Evolutionary conservation across 2,329 filamentous ascomycete species (phyloP).

Genomic region (Coleophoma cylindrospora): DNA sequence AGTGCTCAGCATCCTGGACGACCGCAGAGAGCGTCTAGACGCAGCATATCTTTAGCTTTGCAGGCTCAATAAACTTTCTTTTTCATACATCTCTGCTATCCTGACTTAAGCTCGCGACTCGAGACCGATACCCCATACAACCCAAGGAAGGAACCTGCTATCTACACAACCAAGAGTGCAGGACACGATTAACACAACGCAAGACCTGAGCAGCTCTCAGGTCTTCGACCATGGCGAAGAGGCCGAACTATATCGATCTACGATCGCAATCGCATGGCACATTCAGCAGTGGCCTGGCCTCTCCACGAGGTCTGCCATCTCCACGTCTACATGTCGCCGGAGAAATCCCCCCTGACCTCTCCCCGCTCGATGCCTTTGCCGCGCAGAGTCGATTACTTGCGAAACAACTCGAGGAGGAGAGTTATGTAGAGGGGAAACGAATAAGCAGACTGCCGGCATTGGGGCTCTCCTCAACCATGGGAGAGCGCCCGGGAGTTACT

Average conservation of each 20-base stretch:
- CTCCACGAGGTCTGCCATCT: constrained; percentile 36
- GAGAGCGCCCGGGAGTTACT: constrained; percentile 76
- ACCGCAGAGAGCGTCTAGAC: not conserved
- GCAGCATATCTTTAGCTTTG: not conserved
- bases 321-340: constrained; percentile 73
- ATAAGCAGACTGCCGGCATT: constrained; percentile 83
- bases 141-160: too few species aligned
- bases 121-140: too few species aligned
- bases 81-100: too few species aligned
- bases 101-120: not conserved
- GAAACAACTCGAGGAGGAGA: constrained; percentile 73
- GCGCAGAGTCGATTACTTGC: constrained; percentile 85
- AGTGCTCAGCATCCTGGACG: not conserved
- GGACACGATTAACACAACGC: not conserved
- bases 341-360: constrained; percentile 82
- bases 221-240: constrained; percentile 17
- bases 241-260: constrained; percentile 25
- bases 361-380: constrained; percentile 92
- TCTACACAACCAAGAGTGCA: not conserved
- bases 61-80: not conserved
- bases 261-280: constrained; percentile 24
- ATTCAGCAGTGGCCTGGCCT: constrained; percentile 13
- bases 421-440: constrained; percentile 65
- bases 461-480: constrained; percentile 75
- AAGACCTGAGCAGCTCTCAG: not conserved